Conservation (phyloP, 2,329 filamentous ascomycete genomes). For the Colletotrichum costaricense region DNA sequence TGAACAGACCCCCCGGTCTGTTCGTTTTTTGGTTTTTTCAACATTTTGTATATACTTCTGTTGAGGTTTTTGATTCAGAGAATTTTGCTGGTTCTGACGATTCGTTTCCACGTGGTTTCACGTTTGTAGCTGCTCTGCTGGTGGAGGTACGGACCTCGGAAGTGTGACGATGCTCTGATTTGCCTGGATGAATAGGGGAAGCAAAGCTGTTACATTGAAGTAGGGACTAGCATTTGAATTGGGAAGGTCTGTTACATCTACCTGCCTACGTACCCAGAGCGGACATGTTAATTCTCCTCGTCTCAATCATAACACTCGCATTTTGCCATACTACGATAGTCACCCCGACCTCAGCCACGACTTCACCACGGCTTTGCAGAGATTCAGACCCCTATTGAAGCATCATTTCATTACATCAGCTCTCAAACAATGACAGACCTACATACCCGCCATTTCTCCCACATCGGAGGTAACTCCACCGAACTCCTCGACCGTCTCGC, state of each 20-base stretch:
- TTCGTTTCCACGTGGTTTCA: not conserved
- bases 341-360: not conserved
- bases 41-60: not conserved
- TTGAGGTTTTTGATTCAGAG: too few relatives aligned
- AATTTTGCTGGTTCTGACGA: not conserved
- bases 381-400: not conserved
- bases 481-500: slow-evolving; percentile 57
- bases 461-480: slow-evolving; percentile 55
- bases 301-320: too few relatives aligned
- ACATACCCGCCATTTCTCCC: slow-evolving; percentile 46
- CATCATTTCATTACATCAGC: not conserved
- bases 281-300: too few relatives aligned
- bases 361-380: not conserved
- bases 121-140: not conserved
- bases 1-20: not conserved
- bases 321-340: too few relatives aligned
- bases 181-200: not conserved
- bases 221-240: not conserved
- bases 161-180: not conserved
- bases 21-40: not conserved
- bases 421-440: slow-evolving; percentile 16
- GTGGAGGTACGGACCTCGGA: not conserved
- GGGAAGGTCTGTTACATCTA: not conserved
- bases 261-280: not conserved
- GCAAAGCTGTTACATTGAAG: not conserved